Evolutionary conservation across 2,329 filamentous ascomycete genomes (phyloP).

Genomic region (Zymoseptoria crescenta): DNA sequence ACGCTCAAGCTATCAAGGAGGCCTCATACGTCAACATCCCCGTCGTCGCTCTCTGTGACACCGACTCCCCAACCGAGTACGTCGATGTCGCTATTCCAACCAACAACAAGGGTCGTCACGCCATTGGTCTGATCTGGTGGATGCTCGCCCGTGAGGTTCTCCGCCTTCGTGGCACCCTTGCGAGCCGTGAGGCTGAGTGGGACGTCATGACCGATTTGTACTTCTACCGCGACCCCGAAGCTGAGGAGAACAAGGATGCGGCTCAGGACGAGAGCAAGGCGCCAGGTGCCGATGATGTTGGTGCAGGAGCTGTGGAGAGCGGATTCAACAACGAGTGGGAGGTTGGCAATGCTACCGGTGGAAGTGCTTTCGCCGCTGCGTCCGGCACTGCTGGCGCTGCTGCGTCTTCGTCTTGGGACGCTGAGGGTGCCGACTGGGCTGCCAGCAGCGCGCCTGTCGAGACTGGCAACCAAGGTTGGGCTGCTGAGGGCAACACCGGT

Average conservation of each 20-base stretch:
- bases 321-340: slow-evolving; percentile 86
- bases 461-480: slow-evolving; percentile 48
- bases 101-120: slow-evolving; percentile 99
- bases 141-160: slow-evolving; percentile 99
- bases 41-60: slow-evolving; percentile 98
- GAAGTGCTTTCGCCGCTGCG: slow-evolving; percentile 54
- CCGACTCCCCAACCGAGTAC: slow-evolving; percentile 98
- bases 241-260: slow-evolving; percentile 95
- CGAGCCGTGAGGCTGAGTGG: slow-evolving; percentile 93
- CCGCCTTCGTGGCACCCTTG: slow-evolving; percentile 93
- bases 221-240: slow-evolving; percentile 99
- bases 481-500: slow-evolving; percentile 31
- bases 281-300: slow-evolving; percentile 76
- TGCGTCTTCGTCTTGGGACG: slow-evolving; percentile 57
- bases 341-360: slow-evolving; percentile 53
- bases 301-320: slow-evolving; percentile 66
- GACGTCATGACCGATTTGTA: slow-evolving; percentile 99
- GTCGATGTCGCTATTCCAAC: slow-evolving; percentile 99
- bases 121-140: slow-evolving; percentile 99
- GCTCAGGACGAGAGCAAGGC: slow-evolving; percentile 79
- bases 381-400: slow-evolving; percentile 48
- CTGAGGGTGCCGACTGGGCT: slow-evolving; percentile 62
- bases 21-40: slow-evolving; percentile 99
- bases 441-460: slow-evolving; percentile 44
- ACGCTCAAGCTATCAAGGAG: slow-evolving; percentile 99